phyloP scores from a whole-genome alignment of 73 alveolate genomes.

The Paramecium primaurelia region DNA sequence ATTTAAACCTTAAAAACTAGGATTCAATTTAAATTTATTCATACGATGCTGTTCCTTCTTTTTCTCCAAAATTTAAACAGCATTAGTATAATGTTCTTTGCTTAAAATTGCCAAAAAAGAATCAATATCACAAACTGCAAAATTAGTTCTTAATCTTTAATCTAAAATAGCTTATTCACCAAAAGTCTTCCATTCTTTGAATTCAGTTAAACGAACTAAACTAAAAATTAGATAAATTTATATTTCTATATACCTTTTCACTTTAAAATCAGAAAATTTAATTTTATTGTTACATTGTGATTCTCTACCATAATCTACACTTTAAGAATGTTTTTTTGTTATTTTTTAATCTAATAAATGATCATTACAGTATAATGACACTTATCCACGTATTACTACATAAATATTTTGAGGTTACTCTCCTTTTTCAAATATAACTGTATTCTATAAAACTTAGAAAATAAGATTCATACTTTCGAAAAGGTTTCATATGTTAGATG shows the following conservation, averaged over 20 bases:
- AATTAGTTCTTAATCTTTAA: background rate
- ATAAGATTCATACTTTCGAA: background rate
- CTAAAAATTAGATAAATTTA: background rate
- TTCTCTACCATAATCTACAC: background rate
- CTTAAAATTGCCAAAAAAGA: background rate
- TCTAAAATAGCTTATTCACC: slow-evolving; percentile 19
- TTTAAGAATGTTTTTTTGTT: background rate
- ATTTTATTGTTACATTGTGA: background rate
- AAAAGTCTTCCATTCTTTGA: background rate
- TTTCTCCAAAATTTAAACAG: background rate
- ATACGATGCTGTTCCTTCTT: background rate
- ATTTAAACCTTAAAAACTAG: background rate
- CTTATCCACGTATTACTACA: background rate
- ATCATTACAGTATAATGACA: background rate
- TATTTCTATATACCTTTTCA: background rate
- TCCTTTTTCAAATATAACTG: slow-evolving; percentile 2
- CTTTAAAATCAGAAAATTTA: background rate
- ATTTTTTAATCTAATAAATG: background rate
- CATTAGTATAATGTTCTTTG: background rate
- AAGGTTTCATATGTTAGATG: background rate
- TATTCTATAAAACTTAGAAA: background rate
- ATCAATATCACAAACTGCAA: background rate
- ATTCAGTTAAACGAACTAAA: background rate
- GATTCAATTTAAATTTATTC: background rate
- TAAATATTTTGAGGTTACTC: background rate